Evolutionary conservation across 2,329 filamentous ascomycete genomes (phyloP).

Genomic region (Teratosphaeria epicoccoides): DNA sequence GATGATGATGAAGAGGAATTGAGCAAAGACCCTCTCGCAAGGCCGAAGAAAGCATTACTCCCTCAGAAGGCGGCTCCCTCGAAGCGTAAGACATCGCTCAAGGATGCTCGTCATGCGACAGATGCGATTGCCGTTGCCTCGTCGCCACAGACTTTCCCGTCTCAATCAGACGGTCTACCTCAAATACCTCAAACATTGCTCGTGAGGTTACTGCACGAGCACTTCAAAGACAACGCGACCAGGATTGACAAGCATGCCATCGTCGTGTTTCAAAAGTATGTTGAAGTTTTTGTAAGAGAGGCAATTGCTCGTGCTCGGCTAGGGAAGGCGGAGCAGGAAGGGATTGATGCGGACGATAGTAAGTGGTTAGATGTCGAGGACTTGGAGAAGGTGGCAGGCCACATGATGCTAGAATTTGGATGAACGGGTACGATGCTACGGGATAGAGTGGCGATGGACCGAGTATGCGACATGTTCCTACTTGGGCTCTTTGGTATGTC

Average conservation of each 20-base stretch:
- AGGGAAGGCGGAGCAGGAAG: constrained; percentile 45
- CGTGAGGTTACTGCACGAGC: constrained; percentile 65
- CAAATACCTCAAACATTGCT: constrained; percentile 64
- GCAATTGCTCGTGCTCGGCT: constrained; percentile 69
- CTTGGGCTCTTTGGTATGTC: too few species aligned
- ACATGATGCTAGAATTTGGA: constrained; percentile 76
- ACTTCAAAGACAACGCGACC: constrained; percentile 61
- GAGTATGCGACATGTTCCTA: too few species aligned
- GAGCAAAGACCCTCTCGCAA: constrained; percentile 15
- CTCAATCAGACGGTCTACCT: constrained; percentile 16
- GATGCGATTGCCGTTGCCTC: background rate
- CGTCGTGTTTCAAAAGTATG: constrained; percentile 66
- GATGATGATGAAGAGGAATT: constrained; percentile 8
- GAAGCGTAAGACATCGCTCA: constrained; percentile 5
- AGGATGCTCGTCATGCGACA: background rate
- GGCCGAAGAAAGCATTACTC: constrained; percentile 1
- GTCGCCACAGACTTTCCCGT: constrained; percentile 8
- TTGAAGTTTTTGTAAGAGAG: constrained; percentile 85
- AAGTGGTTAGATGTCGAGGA: constrained; percentile 63
- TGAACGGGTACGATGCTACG: background rate
- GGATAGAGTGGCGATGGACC: background rate
- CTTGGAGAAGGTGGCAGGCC: constrained; percentile 75
- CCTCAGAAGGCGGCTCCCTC: background rate
- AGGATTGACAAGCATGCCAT: constrained; percentile 70
- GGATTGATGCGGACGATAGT: constrained; percentile 12